Base-by-base conservation (phyloP, 2,329 filamentous ascomycete genomes). In the Colletotrichum viniferum region DNA sequence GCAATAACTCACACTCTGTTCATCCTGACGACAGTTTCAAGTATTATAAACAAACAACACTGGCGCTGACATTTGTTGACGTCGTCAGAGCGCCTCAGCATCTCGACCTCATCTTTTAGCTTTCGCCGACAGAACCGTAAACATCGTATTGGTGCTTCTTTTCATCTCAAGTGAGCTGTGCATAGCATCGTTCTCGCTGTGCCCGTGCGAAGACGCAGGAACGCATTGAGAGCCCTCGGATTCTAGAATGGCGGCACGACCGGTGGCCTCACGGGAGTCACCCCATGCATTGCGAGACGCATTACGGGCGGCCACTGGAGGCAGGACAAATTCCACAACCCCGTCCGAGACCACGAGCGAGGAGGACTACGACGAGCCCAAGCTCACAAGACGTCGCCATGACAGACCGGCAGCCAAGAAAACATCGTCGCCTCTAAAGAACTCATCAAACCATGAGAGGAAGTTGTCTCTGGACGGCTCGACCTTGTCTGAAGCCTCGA, bases 301-400 rank as follows among this genome's bases (percentile, higher is more conserved):
- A 21, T 56, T 81, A 43, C 66, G 63, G 16, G 52, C 73, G 8
- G 48, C 76, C 18, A 52, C 58, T 28, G 65, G 60, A 32, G 74
- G 72, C 36, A 71, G 52, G 28, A 36, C 55, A 12, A 58, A 34
- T 12, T 30, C 21, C n/a, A 30, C 69, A 5, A 38, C 78, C 75
- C 77, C 79, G 36, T 86, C 85, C 3, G 86, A 87, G 16, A 86
- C 83, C 16, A 81, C 86, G 3, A 88, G 86, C 48, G 87, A 87
- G 69, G 87, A 88, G 76, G 87, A 88, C 70, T 87, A 87, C 62
- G 86, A 88, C 36, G 83, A 86, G 18, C 43, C 64, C 21, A 76
- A 52, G 34, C 36, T 21, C 9, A 38, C 70, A 56, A 70, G 28
- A 58, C 36, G 36, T 18, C 52, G 28, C 28, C 48, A 63, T 16